Conservation (phyloP, 495 filamentous ascomycete species). For the Cercophora newfieldiana region DNA sequence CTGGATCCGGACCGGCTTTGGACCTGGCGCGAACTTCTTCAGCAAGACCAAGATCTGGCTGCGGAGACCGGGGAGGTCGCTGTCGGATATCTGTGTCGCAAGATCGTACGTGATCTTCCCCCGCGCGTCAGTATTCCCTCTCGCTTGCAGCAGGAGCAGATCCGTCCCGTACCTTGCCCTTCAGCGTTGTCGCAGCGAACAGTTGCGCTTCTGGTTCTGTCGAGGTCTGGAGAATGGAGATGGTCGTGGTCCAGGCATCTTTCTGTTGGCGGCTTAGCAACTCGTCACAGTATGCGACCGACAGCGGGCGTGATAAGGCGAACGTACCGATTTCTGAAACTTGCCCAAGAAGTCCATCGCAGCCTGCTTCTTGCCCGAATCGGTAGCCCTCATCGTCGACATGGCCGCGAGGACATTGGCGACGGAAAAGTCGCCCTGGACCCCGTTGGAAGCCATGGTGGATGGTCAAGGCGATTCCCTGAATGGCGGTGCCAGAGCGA, state of each 20-base stretch:
- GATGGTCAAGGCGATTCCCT: background rate
- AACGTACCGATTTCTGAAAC: constrained; percentile 96
- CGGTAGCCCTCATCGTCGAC: constrained; percentile 85
- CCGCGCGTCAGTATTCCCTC: constrained; percentile 24
- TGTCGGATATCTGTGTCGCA: constrained; percentile 68
- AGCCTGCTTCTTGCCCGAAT: constrained; percentile 79
- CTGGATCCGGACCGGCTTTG: constrained; percentile 89
- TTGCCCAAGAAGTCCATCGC: constrained; percentile 88
- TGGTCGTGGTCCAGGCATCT: constrained; percentile 86
- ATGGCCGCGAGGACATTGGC: constrained; percentile 75
- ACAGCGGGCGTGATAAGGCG: constrained; percentile 7
- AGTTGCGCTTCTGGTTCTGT: constrained; percentile 80
- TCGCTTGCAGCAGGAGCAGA: constrained; percentile 16
- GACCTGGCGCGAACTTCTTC: constrained; percentile 73
- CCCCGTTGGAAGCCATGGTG: constrained; percentile 67
- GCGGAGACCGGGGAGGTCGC: constrained; percentile 71
- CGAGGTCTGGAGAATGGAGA: constrained; percentile 77
- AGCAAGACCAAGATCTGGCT: constrained; percentile 80
- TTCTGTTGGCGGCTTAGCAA: constrained; percentile 49
- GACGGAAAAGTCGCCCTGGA: constrained; percentile 72
- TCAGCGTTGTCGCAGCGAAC: constrained; percentile 94
- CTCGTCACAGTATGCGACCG: background rate
- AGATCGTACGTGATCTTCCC: constrained; percentile 53
- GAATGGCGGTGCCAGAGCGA: background rate
- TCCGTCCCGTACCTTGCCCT: constrained; percentile 77